Evolutionary conservation across 2,329 filamentous ascomycete species (phyloP), one percentile per base, ranked within the genome.

Genomic region (Fusarium zealandicum): DNA sequence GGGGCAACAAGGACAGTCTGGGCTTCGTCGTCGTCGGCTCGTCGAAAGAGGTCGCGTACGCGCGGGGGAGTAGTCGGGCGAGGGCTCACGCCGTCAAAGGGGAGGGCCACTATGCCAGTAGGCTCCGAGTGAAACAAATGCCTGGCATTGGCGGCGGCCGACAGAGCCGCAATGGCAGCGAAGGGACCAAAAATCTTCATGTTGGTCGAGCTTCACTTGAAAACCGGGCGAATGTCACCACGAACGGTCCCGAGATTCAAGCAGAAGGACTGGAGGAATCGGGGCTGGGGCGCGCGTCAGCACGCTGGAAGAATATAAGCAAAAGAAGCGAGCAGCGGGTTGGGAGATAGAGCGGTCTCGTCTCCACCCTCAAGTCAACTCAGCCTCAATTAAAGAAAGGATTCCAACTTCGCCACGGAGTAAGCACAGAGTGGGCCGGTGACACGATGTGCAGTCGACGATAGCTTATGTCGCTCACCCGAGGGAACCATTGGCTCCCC

Each of bases 1-100:
- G 78, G 76, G 10, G 74, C 80, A 47, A 78, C 64, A n/a, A 80
- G 70, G 22, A 78, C 72, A 0, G 72, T 77, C 32, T 37, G 38
- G 14, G 59, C 54, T 65, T 52, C 70, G 66, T 51, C 70, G 66
- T 51, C 69, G 71, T 62, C 63, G 72, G 27, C 69, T 42, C 59
- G 54, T 51, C 59, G 62, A n/a, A 59, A 66, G 11, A 76, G 62
- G 14, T 73, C 71, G n/a, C 68, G 65, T 22, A 73, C 47, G 11
- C 57, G 66, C 3, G 78, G 75, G 6, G 74, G 73, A 27, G 67
- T 36, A 8, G 79, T 82, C 22, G 80, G 78, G 54, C 66, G 66
- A 5, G 80, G 77, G 5, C 65, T 66, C 46, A 73, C 61, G 30
- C 74, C 74, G 49, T 75, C 70, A 30, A 67, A 52, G 32, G 70